These are phyloP conservation scores for Selaginella tamariscina DNA, from an alignment of 75 land plant species.

Conservation along the genomic window DNA sequence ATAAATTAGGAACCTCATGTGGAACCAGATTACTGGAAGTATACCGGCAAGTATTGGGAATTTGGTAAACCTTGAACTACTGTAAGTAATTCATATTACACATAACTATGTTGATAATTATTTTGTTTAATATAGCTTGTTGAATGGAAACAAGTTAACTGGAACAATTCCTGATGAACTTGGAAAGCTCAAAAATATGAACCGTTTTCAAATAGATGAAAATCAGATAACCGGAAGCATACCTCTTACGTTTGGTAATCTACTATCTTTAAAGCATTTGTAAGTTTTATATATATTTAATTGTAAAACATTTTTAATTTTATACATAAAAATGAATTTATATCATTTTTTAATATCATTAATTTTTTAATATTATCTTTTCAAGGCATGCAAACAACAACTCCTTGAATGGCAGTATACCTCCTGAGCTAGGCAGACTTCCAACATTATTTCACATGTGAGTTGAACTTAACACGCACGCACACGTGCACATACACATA, in stretches of 20 bases:
- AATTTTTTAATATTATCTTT: neutral
- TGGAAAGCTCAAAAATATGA: conserved; percentile 45
- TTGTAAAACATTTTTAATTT: no score
- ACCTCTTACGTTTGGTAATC: conserved; percentile 51
- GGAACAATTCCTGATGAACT: conserved; percentile 65
- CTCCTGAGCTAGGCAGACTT: conserved; percentile 49
- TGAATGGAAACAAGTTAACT: conserved; percentile 62
- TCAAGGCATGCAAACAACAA: conserved; percentile 48
- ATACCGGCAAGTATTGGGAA: conserved; percentile 10
- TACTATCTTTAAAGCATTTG: conserved; percentile 42
- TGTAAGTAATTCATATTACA: neutral
- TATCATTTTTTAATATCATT: no score
- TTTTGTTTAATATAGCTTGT: conserved; percentile 41
- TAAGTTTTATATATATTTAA: conserved; percentile 13
- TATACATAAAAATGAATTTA: no score
- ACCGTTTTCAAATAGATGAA: conserved; percentile 60
- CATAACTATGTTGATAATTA: conserved; percentile 41
- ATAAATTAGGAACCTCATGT: conserved; percentile 6
- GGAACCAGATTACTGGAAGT: conserved; percentile 15
- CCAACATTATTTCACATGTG: conserved; percentile 44
- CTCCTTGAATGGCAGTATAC: conserved; percentile 46
- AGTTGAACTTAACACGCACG: no score
- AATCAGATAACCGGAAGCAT: conserved; percentile 64
- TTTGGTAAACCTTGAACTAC: neutral
- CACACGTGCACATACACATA: no score